Evolutionary conservation across 1,284 basidiomycete genomes (phyloP), one percentile per base, ranked within the genome.

Genomic region (Irpex sp.): DNA sequence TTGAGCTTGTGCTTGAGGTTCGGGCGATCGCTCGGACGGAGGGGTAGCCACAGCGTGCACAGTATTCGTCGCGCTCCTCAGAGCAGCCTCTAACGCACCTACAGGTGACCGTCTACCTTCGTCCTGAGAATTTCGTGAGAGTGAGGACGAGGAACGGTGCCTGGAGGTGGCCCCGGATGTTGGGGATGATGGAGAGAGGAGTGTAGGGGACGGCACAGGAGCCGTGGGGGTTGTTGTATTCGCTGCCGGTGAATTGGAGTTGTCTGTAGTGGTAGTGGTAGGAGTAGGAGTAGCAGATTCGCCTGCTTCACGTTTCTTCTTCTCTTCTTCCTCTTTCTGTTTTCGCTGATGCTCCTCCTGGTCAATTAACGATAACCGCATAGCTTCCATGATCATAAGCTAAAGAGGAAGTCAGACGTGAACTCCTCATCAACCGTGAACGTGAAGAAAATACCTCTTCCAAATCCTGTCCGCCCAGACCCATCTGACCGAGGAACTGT

Each of bases 351-450:
- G 89, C 67, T 89, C 89, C 75, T 93, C 91, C 67, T 98, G 95
- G 69, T 99, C 97, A 60, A 97, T 75, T 67, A 98, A 81, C 54
- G 95, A 97, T 63, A 98, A 80, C 51, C 97, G 88, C 96, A 99
- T 98, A 1, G 97, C 97, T 78, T 99, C 97, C 93, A 97, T 96
- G 61, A 99, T 82, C 96, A 99, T 98, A 57, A 98, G 79, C 92
- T 98, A 70, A 69, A 36, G 62, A 59, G 31, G 9, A 48, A 34
- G 31, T 48, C 31, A 34, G 31, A 34, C 31, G 0, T 6, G 5
- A 34, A 6, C 31, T 34, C 31, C 31, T 6, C 6, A 5, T 34
- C 31, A 5, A 34, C 6, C 5, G 31, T 5, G 5, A 34, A 34
- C 31, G 6, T 6, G 5, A 34, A 34, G 31, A 34, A 2, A 34